These are phyloP conservation scores for Monosporozyma servazzii DNA, from an alignment of 805 yeast genomes.

Conservation along the genomic window DNA sequence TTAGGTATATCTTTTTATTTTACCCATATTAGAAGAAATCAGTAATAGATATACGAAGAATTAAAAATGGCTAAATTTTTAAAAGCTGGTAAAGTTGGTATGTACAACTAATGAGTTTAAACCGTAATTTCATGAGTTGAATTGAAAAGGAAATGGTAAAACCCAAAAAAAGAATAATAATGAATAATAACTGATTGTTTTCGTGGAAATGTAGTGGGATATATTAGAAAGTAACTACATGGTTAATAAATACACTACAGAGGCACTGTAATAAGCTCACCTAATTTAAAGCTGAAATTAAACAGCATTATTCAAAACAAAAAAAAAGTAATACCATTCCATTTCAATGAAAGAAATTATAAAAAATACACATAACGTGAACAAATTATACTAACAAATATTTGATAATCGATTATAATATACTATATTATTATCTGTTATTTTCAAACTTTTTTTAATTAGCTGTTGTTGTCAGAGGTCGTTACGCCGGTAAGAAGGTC, in stretches of 20 bases:
- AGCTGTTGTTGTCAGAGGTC: slow-evolving; percentile 99
- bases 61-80: slow-evolving; percentile 93
- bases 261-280: too few species aligned
- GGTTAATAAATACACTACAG: too few species aligned
- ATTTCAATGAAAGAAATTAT: not conserved
- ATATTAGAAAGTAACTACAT: too few species aligned
- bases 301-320: too few species aligned
- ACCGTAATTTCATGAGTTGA: not conserved
- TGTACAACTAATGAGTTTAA: slow-evolving; percentile 14
- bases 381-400: slow-evolving; percentile 1
- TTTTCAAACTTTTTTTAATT: slow-evolving; percentile 10
- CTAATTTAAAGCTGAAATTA: too few species aligned
- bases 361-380: not conserved
- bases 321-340: not conserved
- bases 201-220: too few species aligned
- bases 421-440: not conserved
- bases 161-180: too few species aligned
- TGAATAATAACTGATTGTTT: too few species aligned
- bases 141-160: too few species aligned
- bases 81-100: slow-evolving; percentile 97
- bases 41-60: slow-evolving; percentile 20
- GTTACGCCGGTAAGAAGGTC: slow-evolving; percentile 99
- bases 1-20: not conserved
- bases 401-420: not conserved
- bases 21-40: not conserved